Conservation (phyloP, 371 early-diverging fungal species). For the Mucor circinelloides region DNA sequence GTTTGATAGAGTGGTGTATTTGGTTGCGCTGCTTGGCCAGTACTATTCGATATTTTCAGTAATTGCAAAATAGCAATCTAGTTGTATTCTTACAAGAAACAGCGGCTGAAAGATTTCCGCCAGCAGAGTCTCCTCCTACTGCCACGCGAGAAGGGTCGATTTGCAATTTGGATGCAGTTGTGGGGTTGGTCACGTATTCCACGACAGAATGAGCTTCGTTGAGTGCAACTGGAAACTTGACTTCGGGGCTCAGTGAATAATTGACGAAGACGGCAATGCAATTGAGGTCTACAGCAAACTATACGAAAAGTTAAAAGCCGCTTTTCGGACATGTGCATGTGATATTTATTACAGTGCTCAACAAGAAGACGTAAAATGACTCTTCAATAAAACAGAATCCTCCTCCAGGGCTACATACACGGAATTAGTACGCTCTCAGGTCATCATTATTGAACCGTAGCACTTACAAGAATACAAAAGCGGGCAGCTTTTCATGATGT, state of each 20-base stretch:
- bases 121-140: conserved; percentile 27
- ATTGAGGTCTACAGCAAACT: conserved; percentile 8
- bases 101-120: conserved; percentile 21
- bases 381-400: not conserved
- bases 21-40: conserved; percentile 13
- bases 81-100: not conserved
- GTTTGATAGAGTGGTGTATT: conserved; percentile 6
- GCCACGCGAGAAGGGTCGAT: conserved; percentile 10
- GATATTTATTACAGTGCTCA: not conserved
- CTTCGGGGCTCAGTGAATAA: conserved; percentile 21
- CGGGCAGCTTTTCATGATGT: not conserved
- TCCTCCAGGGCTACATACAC: conserved; percentile 1
- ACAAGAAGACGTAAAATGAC: not conserved
- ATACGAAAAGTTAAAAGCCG: not conserved
- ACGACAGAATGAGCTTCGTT: conserved; percentile 14
- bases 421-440: not conserved
- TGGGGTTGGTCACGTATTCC: not conserved
- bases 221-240: conserved; percentile 17
- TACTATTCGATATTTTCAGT: conserved; percentile 1
- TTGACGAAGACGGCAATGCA: conserved; percentile 14
- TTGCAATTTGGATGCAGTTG: not conserved
- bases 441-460: no score
- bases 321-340: no score
- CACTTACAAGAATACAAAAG: conserved; percentile 1
- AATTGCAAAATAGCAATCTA: not conserved